These are phyloP conservation scores for Dioscorea alata DNA, from an alignment of 106 monocot genomes.

Conservation along the genomic window DNA sequence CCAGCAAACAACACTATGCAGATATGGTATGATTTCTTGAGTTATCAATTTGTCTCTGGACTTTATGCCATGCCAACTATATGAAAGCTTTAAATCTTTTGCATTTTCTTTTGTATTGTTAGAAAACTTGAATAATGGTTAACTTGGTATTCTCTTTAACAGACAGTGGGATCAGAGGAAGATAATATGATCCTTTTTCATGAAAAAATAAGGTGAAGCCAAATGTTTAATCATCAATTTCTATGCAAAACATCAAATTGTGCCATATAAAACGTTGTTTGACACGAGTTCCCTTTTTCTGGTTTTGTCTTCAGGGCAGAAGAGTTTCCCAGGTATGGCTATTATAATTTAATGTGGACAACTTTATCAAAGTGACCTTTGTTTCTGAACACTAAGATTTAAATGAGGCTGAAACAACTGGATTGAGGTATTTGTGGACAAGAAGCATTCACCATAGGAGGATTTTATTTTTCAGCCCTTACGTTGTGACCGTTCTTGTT, in stretches of 20 bases:
- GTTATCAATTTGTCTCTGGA: neutral
- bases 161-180: conserved; percentile 89
- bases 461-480: conserved; percentile 49
- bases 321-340: conserved; percentile 81
- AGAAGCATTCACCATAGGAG: neutral
- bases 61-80: too few species aligned
- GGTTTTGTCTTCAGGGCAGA: conserved; percentile 45
- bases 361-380: too few species aligned
- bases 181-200: conserved; percentile 89
- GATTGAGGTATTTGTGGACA: neutral
- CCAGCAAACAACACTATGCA: conserved; percentile 67
- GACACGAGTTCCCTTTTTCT: too few species aligned
- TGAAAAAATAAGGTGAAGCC: conserved; percentile 71
- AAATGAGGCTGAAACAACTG: too few species aligned
- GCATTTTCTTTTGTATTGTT: neutral
- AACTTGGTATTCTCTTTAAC: conserved; percentile 2
- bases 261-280: too few species aligned
- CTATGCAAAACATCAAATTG: neutral
- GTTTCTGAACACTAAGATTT: neutral
- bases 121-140: neutral
- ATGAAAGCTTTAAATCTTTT: neutral
- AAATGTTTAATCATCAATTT: conserved; percentile 1
- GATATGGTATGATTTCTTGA: conserved; percentile 50
- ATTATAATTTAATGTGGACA: neutral
- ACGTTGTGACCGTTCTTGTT: conserved; percentile 44